Base-by-base conservation (phyloP, 129 eudicot genomes). In the Kitagawia praeruptora region DNA sequence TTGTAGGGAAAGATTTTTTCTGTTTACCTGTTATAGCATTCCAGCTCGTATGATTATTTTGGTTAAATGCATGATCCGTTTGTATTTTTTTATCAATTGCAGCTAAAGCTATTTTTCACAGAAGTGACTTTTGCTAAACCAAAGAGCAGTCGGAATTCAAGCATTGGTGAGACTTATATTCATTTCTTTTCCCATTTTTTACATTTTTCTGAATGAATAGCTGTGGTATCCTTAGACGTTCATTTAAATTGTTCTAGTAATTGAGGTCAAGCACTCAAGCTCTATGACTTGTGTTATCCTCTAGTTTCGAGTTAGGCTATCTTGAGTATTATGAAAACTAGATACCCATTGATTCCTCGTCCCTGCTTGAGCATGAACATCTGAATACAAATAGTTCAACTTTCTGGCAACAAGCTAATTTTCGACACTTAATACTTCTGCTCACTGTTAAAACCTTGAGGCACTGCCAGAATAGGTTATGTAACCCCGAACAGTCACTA, bases 61-160 rank as follows among this genome's bases (percentile, higher is more conserved):
- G 8, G 38, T 74, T 21, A 15, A 40, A 9, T 38, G 44, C 31
- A 11, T 79, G 27, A 66, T 11, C 74, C 10, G 8, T 49, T 46
- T 45, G 67, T 75, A 78, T 72, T 83, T 28, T 69, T 80, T 73
- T 31, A 39, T 81, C 15, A 8, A n/a, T 74, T 89, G 91, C 98
- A 93, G 97, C 87, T 95, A 72, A 95, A 92, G 66, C 69, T 95
- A 75, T 95, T 95, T 77, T 95, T 95, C 84, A 89, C 97, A 3
- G 96, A 95, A 80, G 99, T 95, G 70, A 92, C 97, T 75, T 90
- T 95, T 86, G 97, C 99, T 67, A 95, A 95, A 80, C 97, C 99
- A 45, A 95, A 92, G 93, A 95, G 99, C 90, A 95, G 99, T 74
- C 93, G 99, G 23, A 95, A 95, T 81, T 95, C 99, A 69, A 95